These are phyloP conservation scores for Chrysopogon serrulatus DNA, from an alignment of 176 grass and related monocot species.

Conservation along the genomic window DNA sequence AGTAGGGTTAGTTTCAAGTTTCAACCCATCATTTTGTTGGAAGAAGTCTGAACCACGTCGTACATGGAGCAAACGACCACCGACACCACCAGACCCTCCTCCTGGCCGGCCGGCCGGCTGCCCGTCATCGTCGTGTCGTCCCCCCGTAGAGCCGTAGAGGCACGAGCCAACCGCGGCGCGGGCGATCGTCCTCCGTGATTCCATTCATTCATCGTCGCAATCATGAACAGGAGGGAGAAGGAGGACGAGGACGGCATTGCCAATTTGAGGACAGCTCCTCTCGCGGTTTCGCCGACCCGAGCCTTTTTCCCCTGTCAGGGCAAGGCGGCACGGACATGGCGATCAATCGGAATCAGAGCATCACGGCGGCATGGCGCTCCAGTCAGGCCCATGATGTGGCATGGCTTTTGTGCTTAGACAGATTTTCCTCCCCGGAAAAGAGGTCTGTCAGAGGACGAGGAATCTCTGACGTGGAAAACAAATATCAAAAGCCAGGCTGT, in stretches of 20 bases:
- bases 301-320: neutral
- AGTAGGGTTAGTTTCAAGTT: too few relatives aligned
- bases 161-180: neutral
- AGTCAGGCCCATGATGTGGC: neutral
- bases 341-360: neutral
- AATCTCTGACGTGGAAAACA: conserved; percentile 31
- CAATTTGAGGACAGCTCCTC: neutral
- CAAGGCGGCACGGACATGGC: neutral
- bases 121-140: neutral
- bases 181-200: conserved; percentile 5
- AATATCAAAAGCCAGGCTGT: neutral
- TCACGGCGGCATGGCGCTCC: neutral
- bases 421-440: conserved; percentile 17
- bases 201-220: neutral
- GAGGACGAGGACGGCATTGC: neutral
- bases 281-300: neutral
- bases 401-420: conserved; percentile 10
- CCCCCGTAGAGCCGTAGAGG: neutral
- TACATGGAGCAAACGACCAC: neutral
- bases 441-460: conserved; percentile 7
- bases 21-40: too few relatives aligned
- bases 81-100: neutral
- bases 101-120: neutral
- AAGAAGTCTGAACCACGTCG: neutral
- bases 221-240: neutral